Evolutionary conservation across 768 basidiomycete genomes (phyloP), one percentile per base, ranked within the genome.

Genomic region (Auriculariales sp.): DNA sequence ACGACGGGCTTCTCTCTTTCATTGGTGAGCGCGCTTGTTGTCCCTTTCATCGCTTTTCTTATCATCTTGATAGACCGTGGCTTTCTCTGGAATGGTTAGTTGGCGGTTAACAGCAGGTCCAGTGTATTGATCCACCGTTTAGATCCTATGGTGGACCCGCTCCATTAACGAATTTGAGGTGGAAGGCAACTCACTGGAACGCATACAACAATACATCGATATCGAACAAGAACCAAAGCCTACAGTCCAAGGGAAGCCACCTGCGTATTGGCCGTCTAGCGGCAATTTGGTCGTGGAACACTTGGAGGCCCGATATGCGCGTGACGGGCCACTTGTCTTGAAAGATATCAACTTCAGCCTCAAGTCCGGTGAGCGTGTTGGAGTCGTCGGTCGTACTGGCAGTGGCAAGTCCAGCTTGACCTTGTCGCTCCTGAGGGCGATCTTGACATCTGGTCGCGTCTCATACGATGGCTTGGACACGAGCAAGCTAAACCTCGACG

Each of bases 391-490:
- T 3, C 49, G 67, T 31, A 46, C 52, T 6, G 61, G 62, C 48
- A 66, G 66, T 51, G 52, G 39, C 17, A 19, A 46, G 25, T 30
- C 25, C 25, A 47, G 46, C 4, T 34, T 62, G 52, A 66, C 68
- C 7, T 51, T 71, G 28, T 65, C 68, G 0, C 55, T 71, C 19
- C 55, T 71, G 12, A 58, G 68, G 0, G 58, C 68, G 58, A 65
- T 71, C 34, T 67, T 67, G 2, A 66, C 65, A 6, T 57, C 59
- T 19, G 69, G 64, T 12, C 64, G 61, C 15, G 70, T 79, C 27
- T 66, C 64, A 52, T 77, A 75, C 50, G 80, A 82, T 54, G 77
- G 73, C 9, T 53, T 73, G 22, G 62, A 64, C 19, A 77, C 72
- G 0, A 59, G 64, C 32, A 60, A 61, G 1, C 58, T 79, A 57